Evolutionary conservation across 2,329 filamentous ascomycete genomes (phyloP).

Genomic region (Neophaeococcomyces aloes): DNA sequence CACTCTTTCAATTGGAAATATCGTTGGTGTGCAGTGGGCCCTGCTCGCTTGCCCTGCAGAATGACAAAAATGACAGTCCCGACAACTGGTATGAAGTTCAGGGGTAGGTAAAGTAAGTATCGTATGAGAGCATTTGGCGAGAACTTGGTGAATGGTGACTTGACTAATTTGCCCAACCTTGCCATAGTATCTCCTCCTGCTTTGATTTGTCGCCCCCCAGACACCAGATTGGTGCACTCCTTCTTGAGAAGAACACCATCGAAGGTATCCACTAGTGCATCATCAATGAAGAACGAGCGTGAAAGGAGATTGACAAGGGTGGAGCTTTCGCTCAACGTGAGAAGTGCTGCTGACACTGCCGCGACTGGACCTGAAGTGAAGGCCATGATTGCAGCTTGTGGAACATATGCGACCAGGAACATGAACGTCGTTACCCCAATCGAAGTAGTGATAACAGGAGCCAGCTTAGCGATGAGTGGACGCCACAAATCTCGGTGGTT

Average conservation of each 20-base stretch:
- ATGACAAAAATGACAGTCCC: constrained; percentile 73
- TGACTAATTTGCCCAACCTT: constrained; percentile 47
- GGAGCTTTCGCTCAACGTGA: constrained; percentile 49
- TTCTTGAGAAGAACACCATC: constrained; percentile 57
- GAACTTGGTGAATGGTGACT: constrained; percentile 45
- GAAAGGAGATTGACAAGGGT: constrained; percentile 43
- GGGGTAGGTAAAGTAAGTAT: constrained; percentile 74
- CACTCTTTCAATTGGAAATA: constrained; percentile 91
- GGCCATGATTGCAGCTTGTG: constrained; percentile 70
- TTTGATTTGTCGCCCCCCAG: constrained; percentile 63
- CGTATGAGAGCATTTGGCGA: constrained; percentile 54
- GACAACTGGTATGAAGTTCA: constrained; percentile 87
- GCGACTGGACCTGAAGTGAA: constrained; percentile 72
- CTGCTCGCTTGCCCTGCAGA: constrained; percentile 54
- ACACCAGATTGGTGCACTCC: constrained; percentile 53
- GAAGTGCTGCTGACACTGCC: constrained; percentile 49
- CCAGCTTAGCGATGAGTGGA: constrained; percentile 47
- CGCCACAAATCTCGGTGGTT: constrained; percentile 47
- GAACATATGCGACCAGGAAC: constrained; percentile 80
- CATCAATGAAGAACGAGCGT: constrained; percentile 65
- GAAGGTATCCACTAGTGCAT: constrained; percentile 78
- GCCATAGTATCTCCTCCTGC: constrained; percentile 41
- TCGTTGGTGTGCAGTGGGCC: constrained; percentile 47
- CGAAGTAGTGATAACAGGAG: constrained; percentile 58
- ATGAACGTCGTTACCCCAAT: constrained; percentile 63